Percentiles rank a stretch among this genome's conserved stretches.
Evolutionary conservation across 768 basidiomycete species (phyloP).

Genomic region (Chlorophyllum brunneum): DNA sequence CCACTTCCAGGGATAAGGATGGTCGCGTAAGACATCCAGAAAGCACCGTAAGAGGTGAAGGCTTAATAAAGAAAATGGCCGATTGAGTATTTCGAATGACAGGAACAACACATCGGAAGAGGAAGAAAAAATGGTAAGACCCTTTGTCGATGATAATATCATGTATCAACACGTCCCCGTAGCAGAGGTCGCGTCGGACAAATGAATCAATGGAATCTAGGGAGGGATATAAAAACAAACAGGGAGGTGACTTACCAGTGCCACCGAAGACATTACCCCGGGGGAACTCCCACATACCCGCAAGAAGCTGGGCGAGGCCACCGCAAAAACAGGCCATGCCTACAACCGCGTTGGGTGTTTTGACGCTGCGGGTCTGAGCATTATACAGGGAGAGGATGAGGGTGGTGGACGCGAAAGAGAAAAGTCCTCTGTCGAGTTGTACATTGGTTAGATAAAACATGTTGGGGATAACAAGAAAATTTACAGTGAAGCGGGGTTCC

Average conservation of each 20-base stretch:
- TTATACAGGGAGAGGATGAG: conserved; percentile 79
- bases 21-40: conserved; percentile 82
- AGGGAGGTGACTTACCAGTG: conserved; percentile 49
- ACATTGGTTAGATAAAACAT: conserved; percentile 2
- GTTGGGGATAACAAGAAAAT: conserved; percentile 15
- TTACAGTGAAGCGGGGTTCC: conserved; percentile 59
- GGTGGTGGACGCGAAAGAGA: conserved; percentile 82
- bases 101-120: too few relatives aligned
- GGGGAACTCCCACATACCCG: conserved; percentile 87
- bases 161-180: not conserved
- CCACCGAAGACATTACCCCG: conserved; percentile 68
- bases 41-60: conserved; percentile 80
- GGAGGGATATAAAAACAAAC: not conserved
- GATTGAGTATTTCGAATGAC: too few relatives aligned
- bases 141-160: too few relatives aligned
- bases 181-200: too few relatives aligned
- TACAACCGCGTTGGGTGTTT: conserved; percentile 64
- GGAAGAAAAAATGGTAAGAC: too few relatives aligned
- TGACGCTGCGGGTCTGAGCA: conserved; percentile 48
- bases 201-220: too few relatives aligned
- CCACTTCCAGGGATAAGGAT: conserved; percentile 72
- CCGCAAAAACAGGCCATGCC: conserved; percentile 87
- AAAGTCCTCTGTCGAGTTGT: conserved; percentile 52
- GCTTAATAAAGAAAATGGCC: conserved; percentile 36
- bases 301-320: conserved; percentile 80